Conservation (phyloP, 768 basidiomycete species). For the Tulasnella sp. region DNA sequence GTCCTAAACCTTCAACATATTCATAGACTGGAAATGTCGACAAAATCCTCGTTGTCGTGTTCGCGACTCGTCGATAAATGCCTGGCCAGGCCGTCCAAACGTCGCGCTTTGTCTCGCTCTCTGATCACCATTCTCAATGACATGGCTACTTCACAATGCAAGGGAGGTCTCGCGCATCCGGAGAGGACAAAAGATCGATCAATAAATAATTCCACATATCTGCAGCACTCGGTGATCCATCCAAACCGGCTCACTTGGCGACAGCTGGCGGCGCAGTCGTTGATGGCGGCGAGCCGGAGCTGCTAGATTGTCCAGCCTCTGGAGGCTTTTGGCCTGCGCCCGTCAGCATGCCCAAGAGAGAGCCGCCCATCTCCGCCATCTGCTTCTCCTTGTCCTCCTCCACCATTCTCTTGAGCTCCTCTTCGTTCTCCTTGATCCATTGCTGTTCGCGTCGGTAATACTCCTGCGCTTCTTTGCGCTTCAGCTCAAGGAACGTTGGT, state of each 20-base stretch:
- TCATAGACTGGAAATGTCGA: no score
- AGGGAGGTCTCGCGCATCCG: no score
- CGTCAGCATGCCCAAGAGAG: slow-evolving; percentile 14
- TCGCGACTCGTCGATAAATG: no score
- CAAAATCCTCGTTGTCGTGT: no score
- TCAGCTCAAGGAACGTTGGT: slow-evolving; percentile 20
- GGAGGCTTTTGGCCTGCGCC: slow-evolving; percentile 5
- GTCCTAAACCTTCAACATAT: no score
- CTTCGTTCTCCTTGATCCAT: slow-evolving; percentile 29
- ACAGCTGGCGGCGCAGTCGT: no score
- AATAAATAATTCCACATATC: no score
- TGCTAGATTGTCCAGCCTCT: background rate
- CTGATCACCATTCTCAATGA: background rate
- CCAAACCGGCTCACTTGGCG: background rate
- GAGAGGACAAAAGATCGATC: no score
- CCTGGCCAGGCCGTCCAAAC: no score
- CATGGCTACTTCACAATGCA: no score
- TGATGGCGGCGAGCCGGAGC: background rate
- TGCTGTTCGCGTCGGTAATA: slow-evolving; percentile 28
- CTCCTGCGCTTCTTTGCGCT: slow-evolving; percentile 24
- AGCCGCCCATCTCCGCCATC: slow-evolving; percentile 22
- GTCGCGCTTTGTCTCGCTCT: no score
- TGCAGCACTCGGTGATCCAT: no score
- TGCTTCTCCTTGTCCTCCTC: slow-evolving; percentile 28
- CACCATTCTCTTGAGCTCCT: slow-evolving; percentile 25